A percentile compares a stretch with the other conserved stretches of the same genome.
phyloP scores from a whole-genome alignment of 2,329 filamentous ascomycete genomes.

The Arthrinium puccinioides region DNA sequence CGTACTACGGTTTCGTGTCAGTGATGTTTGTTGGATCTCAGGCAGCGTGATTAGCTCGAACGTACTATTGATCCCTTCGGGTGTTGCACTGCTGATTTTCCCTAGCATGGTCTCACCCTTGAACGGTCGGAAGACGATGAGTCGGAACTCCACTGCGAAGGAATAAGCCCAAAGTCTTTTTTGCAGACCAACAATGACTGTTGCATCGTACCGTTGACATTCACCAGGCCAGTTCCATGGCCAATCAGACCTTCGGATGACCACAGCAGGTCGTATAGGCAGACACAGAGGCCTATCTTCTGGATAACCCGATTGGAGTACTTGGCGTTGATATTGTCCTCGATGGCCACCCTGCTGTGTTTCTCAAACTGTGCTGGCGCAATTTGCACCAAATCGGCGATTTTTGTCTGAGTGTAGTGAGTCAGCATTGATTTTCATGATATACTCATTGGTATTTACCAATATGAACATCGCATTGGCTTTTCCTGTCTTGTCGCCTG shows the following conservation, averaged over 20 bases:
- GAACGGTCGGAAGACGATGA: constrained; percentile 92
- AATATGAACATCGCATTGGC: constrained; percentile 8
- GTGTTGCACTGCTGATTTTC: constrained; percentile 68
- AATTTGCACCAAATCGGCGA: constrained; percentile 92
- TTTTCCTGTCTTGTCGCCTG: no score
- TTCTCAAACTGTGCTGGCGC: constrained; percentile 82
- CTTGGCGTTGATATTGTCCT: constrained; percentile 95
- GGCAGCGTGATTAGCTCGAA: background rate
- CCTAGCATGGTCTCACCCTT: constrained; percentile 88
- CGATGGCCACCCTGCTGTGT: constrained; percentile 73
- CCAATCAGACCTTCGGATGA: constrained; percentile 91
- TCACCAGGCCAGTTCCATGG: constrained; percentile 84
- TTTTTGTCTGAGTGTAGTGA: constrained; percentile 70
- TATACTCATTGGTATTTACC: no score
- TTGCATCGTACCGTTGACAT: constrained; percentile 79
- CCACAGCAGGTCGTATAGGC: constrained; percentile 83
- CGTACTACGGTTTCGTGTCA: constrained; percentile 47
- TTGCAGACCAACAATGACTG: no score
- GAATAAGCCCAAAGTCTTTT: no score
- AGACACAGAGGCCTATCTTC: constrained; percentile 88
- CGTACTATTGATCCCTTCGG: constrained; percentile 64
- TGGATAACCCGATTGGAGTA: constrained; percentile 91
- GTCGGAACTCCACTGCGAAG: constrained; percentile 75
- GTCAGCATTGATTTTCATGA: no score
- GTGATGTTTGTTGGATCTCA: constrained; percentile 1